Conservation (phyloP, 108 stramenopile genomes). For the Epithemia pelagica region DNA sequence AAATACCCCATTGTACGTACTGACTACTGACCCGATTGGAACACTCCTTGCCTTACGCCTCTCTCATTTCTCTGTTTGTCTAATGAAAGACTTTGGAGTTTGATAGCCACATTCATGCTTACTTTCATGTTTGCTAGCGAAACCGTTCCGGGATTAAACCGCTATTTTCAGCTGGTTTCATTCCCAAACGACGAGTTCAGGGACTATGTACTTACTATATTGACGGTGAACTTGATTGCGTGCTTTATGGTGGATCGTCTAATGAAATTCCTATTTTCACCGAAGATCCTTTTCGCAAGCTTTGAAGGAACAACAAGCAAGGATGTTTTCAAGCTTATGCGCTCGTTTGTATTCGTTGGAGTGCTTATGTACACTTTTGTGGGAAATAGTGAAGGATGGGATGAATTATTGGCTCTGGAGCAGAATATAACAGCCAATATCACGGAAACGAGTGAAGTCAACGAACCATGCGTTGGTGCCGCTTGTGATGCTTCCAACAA, state of each 20-base stretch:
- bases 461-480: no score
- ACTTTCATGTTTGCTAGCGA: conserved; percentile 91
- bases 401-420: conserved; percentile 73
- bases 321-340: conserved; percentile 60
- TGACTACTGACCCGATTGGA: no score
- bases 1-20: conserved; percentile 76
- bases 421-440: neutral
- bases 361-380: conserved; percentile 77
- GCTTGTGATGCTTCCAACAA: no score
- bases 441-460: no score
- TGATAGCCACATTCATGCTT: conserved; percentile 81
- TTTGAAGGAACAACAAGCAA: conserved; percentile 84
- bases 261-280: conserved; percentile 90
- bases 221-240: conserved; percentile 68
- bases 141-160: conserved; percentile 86
- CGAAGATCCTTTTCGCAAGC: conserved; percentile 81
- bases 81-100: conserved; percentile 57
- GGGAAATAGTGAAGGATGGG: conserved; percentile 74
- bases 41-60: no score
- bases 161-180: conserved; percentile 94
- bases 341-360: conserved; percentile 70
- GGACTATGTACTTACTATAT: conserved; percentile 74
- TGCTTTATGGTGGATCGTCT: conserved; percentile 88
- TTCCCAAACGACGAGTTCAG: conserved; percentile 93
- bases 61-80: no score